Percentiles rank a stretch among this genome's conserved stretches.
Evolutionary conservation across 116 monocot genomes (phyloP).

Genomic region (Phalaenopsis hybrid): DNA sequence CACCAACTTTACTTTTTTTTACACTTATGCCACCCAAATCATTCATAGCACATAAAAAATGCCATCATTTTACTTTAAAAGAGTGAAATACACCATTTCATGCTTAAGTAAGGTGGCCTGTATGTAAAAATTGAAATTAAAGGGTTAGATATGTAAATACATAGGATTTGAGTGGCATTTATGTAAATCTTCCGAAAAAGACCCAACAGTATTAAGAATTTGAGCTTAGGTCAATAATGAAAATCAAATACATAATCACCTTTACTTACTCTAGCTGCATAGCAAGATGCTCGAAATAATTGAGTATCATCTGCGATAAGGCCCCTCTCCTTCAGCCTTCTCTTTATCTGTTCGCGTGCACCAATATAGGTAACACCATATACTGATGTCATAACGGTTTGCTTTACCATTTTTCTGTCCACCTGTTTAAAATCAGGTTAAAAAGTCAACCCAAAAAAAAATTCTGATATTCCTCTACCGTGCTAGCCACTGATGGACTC

Average conservation of each 20-base stretch:
- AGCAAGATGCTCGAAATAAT: conserved; percentile 40
- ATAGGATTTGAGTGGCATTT: no score
- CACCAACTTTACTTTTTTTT: no score
- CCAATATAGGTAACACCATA: conserved; percentile 64
- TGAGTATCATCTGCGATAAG: conserved; percentile 25
- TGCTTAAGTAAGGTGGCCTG: no score
- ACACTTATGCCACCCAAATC: no score
- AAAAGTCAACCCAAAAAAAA: not conserved
- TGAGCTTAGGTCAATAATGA: not conserved
- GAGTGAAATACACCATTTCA: no score
- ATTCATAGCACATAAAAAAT: no score
- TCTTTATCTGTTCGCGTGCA: conserved; percentile 59
- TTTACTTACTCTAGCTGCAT: conserved; percentile 41
- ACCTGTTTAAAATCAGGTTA: conserved; percentile 23
- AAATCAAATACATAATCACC: not conserved
- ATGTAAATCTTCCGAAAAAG: conserved; percentile 18
- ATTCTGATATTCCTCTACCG: not conserved
- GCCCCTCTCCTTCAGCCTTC: conserved; percentile 47
- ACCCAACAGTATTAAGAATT: not conserved
- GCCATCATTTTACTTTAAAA: no score
- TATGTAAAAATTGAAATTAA: no score
- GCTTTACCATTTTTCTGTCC: conserved; percentile 64
- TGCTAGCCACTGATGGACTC: not conserved
- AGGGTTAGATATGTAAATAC: no score
- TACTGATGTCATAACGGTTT: conserved; percentile 70